These are phyloP conservation scores for Saccharomyces hybrid DNA, from an alignment of 1,139 yeast genomes.

Conservation along the genomic window DNA sequence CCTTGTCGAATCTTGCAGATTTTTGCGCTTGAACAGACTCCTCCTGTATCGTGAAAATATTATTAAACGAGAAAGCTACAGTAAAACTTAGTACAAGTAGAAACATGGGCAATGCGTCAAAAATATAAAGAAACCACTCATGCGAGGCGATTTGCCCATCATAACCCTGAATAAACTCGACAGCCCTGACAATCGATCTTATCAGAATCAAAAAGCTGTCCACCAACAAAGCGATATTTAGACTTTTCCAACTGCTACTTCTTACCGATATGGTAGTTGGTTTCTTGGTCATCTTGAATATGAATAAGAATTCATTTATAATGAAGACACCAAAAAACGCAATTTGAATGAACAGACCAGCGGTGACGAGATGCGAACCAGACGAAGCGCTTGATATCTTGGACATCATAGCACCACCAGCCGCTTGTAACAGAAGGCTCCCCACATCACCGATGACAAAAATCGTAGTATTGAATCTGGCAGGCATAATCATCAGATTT, in stretches of 20 bases:
- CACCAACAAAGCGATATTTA: slow-evolving; percentile 26
- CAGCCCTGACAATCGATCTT: slow-evolving; percentile 38
- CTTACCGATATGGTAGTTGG: neutral
- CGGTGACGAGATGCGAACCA: slow-evolving; percentile 29
- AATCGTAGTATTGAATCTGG: slow-evolving; percentile 33
- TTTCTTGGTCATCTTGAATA: slow-evolving; percentile 10
- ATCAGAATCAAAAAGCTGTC: slow-evolving; percentile 34
- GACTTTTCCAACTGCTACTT: slow-evolving; percentile 14
- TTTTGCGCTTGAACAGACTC: slow-evolving; percentile 14
- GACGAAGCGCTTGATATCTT: slow-evolving; percentile 8
- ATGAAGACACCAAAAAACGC: slow-evolving; percentile 34
- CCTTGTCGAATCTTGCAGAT: neutral
- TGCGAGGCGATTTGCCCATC: slow-evolving; percentile 34
- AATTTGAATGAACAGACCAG: slow-evolving; percentile 35
- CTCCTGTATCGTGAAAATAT: slow-evolving; percentile 13
- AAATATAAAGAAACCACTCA: slow-evolving; percentile 35
- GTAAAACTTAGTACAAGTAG: slow-evolving; percentile 3
- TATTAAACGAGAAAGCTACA: slow-evolving; percentile 7
- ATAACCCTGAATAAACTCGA: slow-evolving; percentile 39
- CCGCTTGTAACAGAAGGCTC: slow-evolving; percentile 38
- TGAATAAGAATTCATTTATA: slow-evolving; percentile 19
- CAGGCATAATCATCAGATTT: slow-evolving; percentile 30
- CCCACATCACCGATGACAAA: slow-evolving; percentile 41
- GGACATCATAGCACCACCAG: slow-evolving; percentile 40
- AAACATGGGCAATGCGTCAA: slow-evolving; percentile 34